A percentile compares a stretch with the other conserved stretches of the same genome.
Evolutionary conservation across 2,329 filamentous ascomycete genomes (phyloP).

Genomic region (Sarocladium kiliense): DNA sequence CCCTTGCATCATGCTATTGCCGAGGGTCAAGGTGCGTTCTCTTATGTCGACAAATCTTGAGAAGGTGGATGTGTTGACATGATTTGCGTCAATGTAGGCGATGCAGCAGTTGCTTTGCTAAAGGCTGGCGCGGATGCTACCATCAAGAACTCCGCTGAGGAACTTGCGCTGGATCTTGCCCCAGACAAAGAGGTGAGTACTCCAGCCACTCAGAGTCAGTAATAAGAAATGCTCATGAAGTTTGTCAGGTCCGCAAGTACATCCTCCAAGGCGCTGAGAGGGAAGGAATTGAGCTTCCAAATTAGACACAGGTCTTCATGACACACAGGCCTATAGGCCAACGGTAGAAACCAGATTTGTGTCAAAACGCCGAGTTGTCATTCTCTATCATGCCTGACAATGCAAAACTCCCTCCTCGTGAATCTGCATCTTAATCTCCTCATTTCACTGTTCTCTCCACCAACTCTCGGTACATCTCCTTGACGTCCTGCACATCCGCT

Average conservation of each 20-base stretch:
- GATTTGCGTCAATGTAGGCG: constrained; percentile 41
- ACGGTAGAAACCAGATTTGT: constrained; percentile 3
- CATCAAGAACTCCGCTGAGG: constrained; percentile 68
- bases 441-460: constrained; percentile 77
- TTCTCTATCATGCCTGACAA: constrained; percentile 8
- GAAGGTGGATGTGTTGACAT: too few species aligned
- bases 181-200: constrained; percentile 72
- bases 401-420: background rate
- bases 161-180: constrained; percentile 71
- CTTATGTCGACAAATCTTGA: too few species aligned
- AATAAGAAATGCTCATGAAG: background rate
- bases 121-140: constrained; percentile 80
- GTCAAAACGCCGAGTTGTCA: constrained; percentile 9
- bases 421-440: constrained; percentile 12
- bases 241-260: constrained; percentile 62
- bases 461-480: constrained; percentile 92
- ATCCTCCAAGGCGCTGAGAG: constrained; percentile 73
- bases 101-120: constrained; percentile 76
- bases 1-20: constrained; percentile 84
- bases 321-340: background rate
- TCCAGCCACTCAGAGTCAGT: too few species aligned
- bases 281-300: constrained; percentile 66
- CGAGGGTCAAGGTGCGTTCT: constrained; percentile 59
- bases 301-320: constrained; percentile 13
- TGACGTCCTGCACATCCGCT: constrained; percentile 86